Evolutionary conservation across 192 early-diverging fungal species (phyloP).

Genomic region (Paraglomus occultum): DNA sequence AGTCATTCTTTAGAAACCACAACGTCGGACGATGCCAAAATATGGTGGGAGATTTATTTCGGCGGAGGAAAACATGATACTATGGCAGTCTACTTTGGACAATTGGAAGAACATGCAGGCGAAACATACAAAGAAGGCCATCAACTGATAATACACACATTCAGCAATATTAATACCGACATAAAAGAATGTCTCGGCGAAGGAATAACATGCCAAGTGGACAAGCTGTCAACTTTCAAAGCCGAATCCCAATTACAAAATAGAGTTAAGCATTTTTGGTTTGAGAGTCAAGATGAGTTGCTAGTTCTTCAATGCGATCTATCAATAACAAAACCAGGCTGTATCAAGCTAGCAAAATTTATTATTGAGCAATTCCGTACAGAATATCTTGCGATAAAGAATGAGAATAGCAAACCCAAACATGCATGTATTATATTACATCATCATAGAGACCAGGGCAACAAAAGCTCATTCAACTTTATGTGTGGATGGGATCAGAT

Average conservation of each 20-base stretch:
- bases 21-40: conserved; percentile 15
- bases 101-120: neutral
- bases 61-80: conserved; percentile 6
- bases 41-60: conserved; percentile 23
- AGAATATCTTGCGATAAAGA: conserved; percentile 23
- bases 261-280: conserved; percentile 24
- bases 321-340: conserved; percentile 13
- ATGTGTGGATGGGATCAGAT: conserved; percentile 32
- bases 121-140: neutral
- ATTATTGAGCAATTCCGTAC: conserved; percentile 24
- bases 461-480: conserved; percentile 15
- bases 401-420: neutral
- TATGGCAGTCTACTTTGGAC: conserved; percentile 15
- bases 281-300: conserved; percentile 6
- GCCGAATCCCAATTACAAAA: conserved; percentile 30
- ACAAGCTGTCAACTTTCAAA: conserved; percentile 29
- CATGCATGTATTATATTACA: conserved; percentile 32
- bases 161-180: conserved; percentile 33
- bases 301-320: conserved; percentile 31
- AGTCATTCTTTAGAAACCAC: neutral
- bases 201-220: neutral
- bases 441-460: neutral
- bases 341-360: conserved; percentile 32
- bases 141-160: conserved; percentile 26
- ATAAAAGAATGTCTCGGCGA: conserved; percentile 2